Evolutionary conservation across 768 basidiomycete species (phyloP).

Genomic region (Mycena maculata): DNA sequence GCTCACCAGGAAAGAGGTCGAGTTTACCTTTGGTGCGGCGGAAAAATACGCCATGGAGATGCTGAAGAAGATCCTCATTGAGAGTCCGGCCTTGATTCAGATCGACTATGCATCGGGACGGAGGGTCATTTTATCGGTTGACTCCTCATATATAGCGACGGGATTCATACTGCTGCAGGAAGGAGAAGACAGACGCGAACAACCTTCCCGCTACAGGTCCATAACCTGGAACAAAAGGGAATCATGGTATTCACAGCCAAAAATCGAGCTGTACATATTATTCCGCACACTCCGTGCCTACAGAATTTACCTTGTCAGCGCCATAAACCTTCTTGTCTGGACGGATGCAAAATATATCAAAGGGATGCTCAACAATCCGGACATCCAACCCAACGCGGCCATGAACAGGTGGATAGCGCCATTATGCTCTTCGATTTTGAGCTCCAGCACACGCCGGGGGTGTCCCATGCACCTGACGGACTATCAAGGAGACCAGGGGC

Average conservation of each 20-base stretch:
- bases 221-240: neutral
- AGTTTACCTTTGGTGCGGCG: neutral
- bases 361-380: slow-evolving; percentile 7
- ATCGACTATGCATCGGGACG: neutral
- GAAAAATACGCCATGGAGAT: neutral
- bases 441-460: neutral
- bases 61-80: neutral
- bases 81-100: neutral
- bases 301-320: neutral
- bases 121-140: neutral
- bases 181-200: neutral
- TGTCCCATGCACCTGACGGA: neutral
- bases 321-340: neutral
- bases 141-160: neutral
- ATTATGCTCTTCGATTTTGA: neutral
- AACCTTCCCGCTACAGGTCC: neutral
- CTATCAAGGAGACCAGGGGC: neutral
- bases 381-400: neutral
- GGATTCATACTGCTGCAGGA: neutral
- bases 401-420: slow-evolving; percentile 7
- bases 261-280: slow-evolving; percentile 1
- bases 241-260: neutral
- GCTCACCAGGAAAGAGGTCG: neutral
- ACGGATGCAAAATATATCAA: neutral
- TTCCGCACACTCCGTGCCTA: neutral